Evolutionary conservation across 1,284 basidiomycete species (phyloP).

Genomic region (Ceratobasidium sp.): DNA sequence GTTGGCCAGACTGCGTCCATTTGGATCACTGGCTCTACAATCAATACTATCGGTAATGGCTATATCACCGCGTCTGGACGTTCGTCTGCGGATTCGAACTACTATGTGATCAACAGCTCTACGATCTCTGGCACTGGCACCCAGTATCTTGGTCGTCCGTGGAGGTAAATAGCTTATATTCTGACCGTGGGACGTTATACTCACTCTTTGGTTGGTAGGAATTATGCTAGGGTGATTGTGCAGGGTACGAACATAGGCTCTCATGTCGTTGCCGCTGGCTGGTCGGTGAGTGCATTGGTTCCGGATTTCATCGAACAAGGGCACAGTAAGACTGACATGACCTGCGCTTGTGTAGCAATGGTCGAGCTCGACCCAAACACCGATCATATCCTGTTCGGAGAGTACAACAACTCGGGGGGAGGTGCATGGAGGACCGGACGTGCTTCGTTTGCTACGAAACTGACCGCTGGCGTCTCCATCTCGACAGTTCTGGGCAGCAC

Average conservation of each 20-base stretch:
- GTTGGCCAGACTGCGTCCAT: constrained; percentile 36
- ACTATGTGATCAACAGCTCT: constrained; percentile 49
- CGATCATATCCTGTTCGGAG: constrained; percentile 50
- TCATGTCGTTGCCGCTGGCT: constrained; percentile 48
- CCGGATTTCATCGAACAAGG: neutral
- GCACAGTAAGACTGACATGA: neutral
- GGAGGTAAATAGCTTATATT: constrained; percentile 21
- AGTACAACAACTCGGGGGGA: constrained; percentile 49
- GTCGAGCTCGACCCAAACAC: constrained; percentile 46
- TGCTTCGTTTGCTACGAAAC: constrained; percentile 41
- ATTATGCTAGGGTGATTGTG: constrained; percentile 27
- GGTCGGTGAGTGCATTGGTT: constrained; percentile 38
- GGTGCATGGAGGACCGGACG: constrained; percentile 40
- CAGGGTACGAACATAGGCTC: constrained; percentile 34
- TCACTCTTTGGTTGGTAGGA: neutral
- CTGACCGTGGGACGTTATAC: constrained; percentile 27
- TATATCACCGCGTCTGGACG: constrained; percentile 50
- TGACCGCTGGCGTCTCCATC: constrained; percentile 42
- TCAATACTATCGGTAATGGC: constrained; percentile 47
- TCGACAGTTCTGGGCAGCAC: constrained; percentile 49
- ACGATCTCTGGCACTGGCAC: constrained; percentile 24
- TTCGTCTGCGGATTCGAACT: constrained; percentile 47
- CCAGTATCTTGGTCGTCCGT: constrained; percentile 45
- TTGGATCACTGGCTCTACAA: constrained; percentile 46
- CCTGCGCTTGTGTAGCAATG: constrained; percentile 34